phyloP scores from a whole-genome alignment of 2,329 filamentous ascomycete species.

The Hypoxylon sp. region DNA sequence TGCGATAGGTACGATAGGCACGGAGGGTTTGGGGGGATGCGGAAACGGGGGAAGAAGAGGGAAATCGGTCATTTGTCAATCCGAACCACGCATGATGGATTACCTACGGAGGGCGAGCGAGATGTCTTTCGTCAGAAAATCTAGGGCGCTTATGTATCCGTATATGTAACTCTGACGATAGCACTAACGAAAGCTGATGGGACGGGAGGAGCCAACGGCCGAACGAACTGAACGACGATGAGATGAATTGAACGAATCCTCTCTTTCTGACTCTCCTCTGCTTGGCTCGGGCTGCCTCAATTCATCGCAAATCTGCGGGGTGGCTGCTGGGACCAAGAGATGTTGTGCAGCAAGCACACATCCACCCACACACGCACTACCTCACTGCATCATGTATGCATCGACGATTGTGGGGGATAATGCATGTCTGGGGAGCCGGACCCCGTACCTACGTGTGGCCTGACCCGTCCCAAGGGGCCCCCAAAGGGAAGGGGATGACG shows the following conservation, averaged over 20 bases:
- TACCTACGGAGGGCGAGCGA: too few relatives aligned
- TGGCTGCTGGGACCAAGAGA: slow-evolving; percentile 14
- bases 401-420: slow-evolving; percentile 36
- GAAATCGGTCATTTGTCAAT: slow-evolving; percentile 22
- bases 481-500: too few relatives aligned
- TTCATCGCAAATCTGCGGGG: slow-evolving; percentile 32
- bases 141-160: background rate
- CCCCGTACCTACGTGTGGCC: too few relatives aligned
- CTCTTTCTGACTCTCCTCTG: slow-evolving; percentile 5
- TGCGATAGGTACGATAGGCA: slow-evolving; percentile 5
- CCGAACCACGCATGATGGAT: slow-evolving; percentile 5
- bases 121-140: background rate
- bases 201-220: too few relatives aligned
- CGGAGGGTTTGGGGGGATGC: too few relatives aligned
- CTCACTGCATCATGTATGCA: slow-evolving; percentile 23
- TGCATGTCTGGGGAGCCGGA: slow-evolving; percentile 33
- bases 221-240: background rate
- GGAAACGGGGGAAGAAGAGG: background rate
- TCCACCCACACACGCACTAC: too few relatives aligned
- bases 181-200: slow-evolving; percentile 11
- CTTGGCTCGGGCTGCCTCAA: too few relatives aligned
- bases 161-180: slow-evolving; percentile 9
- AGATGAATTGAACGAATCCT: background rate
- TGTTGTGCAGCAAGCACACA: slow-evolving; percentile 34
- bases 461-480: too few relatives aligned